Evolutionary conservation across 1,139 yeast genomes (phyloP), one percentile per base, ranked within the genome.

Genomic region (Lipomyces yarrowii): DNA sequence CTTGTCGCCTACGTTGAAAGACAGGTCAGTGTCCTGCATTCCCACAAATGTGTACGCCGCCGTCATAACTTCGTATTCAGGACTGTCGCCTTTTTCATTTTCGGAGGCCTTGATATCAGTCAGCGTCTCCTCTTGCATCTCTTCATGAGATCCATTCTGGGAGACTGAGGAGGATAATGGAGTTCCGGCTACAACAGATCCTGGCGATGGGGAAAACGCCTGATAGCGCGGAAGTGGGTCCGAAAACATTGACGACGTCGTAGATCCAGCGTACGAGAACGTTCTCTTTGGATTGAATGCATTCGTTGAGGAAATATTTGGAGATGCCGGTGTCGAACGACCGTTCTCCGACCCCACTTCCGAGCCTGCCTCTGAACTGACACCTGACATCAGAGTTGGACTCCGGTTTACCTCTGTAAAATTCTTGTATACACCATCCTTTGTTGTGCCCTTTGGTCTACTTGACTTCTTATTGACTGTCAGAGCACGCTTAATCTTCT

Each of bases 1-100:
- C 57, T 74, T 72, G 67, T 86, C 89, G 10, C 88, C 89, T 51
- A 74, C 77, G 35, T 77, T 71, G 69, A 87, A 81, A 2, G 82
- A 72, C 37, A 87, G 78, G 72, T 87, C 91, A 0, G 84, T 86
- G 0, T 79, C 79, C 60, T 77, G 77, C 56, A 73, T 75, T 7
- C 81, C 81, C 0, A 71, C 64, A 70, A 79, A 79, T 26, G 80
- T 77, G 70, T 64, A 78, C 55, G 71, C 60, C 18, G 81, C 82
- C n/a, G 71, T 71, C 37, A 74, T 78, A 52, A 71, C 73, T 65
- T 75, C 77, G 53, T 73, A 73, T 52, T 65, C 59, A 5, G 62
- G 65, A 15, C 21, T 30, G 33, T 30, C 65, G 42, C 65, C 69
- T 35, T 60, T 30, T 21, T 26, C 57, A 6, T 11, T 37, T 6